A percentile compares a stretch with the other conserved stretches of the same genome.
phyloP scores from a whole-genome alignment of 176 grass and related monocot genomes.

The Eleusine indica region DNA sequence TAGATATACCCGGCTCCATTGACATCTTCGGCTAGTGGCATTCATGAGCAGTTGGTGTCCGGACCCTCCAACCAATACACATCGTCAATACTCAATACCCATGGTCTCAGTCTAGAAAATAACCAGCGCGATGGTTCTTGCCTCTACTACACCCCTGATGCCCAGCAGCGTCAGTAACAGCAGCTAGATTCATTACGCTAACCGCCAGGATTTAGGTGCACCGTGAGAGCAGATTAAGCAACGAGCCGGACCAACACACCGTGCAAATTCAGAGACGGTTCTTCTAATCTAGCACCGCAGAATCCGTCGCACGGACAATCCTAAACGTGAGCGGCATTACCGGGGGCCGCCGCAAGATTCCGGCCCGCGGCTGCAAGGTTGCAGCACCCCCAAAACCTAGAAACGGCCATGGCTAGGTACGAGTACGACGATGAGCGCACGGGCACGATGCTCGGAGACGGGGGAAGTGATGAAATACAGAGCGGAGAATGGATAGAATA shows the following conservation, averaged over 20 bases:
- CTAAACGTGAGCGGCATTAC: slow-evolving; percentile 33
- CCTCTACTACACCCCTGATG: slow-evolving; percentile 21
- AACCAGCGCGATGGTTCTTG: slow-evolving; percentile 17
- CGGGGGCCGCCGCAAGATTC: not conserved
- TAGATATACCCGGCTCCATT: slow-evolving; percentile 14
- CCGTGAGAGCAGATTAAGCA: slow-evolving; percentile 28
- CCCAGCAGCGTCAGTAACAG: slow-evolving; percentile 9
- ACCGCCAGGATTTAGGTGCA: slow-evolving; percentile 35
- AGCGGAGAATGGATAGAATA: slow-evolving; percentile 28
- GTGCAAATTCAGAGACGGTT: slow-evolving; percentile 44
- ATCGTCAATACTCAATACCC: not conserved
- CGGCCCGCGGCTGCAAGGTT: slow-evolving; percentile 7
- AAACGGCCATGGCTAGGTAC: slow-evolving; percentile 10
- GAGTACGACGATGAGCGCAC: slow-evolving; percentile 5
- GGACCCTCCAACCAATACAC: not conserved
- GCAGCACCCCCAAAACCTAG: slow-evolving; percentile 18
- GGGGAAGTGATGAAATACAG: not conserved
- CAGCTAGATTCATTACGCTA: slow-evolving; percentile 38
- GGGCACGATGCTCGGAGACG: slow-evolving; percentile 22
- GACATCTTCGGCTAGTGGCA: slow-evolving; percentile 1
- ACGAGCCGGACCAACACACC: slow-evolving; percentile 8
- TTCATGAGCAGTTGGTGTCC: slow-evolving; percentile 31
- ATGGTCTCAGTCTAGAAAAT: slow-evolving; percentile 28
- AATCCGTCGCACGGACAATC: slow-evolving; percentile 39
- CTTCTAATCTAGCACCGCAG: slow-evolving; percentile 47